phyloP scores from a whole-genome alignment of 768 basidiomycete genomes.

The Dentipellis fragilis region DNA sequence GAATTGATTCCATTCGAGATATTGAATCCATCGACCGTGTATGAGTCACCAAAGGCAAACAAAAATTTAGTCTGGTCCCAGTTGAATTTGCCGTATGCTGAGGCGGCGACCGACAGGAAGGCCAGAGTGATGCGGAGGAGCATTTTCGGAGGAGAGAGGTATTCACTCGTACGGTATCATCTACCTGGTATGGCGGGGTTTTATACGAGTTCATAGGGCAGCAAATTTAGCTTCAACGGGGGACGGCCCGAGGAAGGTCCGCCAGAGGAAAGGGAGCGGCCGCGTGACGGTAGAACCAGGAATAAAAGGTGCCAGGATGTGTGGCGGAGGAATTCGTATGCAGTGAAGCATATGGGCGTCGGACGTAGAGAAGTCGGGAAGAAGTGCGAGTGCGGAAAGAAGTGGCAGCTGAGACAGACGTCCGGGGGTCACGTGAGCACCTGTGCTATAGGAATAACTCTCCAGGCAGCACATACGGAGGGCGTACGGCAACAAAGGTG shows the following conservation, averaged over 20 bases:
- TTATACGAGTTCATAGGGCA: neutral
- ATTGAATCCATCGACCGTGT: conserved; percentile 50
- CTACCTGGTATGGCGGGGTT: neutral
- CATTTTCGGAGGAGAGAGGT: neutral
- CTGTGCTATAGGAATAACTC: too few species aligned
- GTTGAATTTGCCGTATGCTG: conserved; percentile 18
- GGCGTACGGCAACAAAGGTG: too few species aligned
- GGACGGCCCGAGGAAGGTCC: neutral
- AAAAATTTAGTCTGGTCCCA: conserved; percentile 46
- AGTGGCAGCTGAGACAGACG: too few species aligned
- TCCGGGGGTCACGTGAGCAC: too few species aligned
- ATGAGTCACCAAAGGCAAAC: conserved; percentile 57
- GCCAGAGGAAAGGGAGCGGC: neutral
- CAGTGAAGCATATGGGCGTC: too few species aligned
- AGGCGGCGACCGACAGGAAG: neutral
- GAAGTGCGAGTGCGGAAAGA: too few species aligned
- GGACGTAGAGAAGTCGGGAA: too few species aligned
- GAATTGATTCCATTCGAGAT: conserved; percentile 46
- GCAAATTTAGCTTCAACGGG: neutral
- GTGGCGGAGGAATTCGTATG: too few species aligned
- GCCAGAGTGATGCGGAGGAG: neutral
- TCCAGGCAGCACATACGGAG: too few species aligned
- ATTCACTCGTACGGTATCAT: neutral
- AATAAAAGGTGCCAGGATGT: too few species aligned
- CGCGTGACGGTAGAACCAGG: neutral